Base-by-base conservation (phyloP, 768 basidiomycete genomes). In the Neoboletus magnificus region DNA sequence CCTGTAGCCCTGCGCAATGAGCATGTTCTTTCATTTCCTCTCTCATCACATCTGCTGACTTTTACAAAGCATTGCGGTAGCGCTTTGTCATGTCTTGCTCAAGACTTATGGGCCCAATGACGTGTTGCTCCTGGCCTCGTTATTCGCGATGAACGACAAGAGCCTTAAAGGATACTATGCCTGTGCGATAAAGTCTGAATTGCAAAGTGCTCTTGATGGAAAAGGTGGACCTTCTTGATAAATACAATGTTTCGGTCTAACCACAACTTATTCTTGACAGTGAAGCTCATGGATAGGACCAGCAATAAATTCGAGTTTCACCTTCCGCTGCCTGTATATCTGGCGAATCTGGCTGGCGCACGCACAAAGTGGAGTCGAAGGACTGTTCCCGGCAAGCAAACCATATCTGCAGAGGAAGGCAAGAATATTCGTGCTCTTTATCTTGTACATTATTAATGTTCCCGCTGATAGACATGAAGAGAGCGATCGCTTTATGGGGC, bases 71-170 rank as follows among this genome's bases (percentile, higher is more conserved):
- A 29, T 51, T 8, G 60, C 61, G n/a, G 45, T 62, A 22, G 56
- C 48, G 2, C 49, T 62, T 25, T 62, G 60, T 36, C 48, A 47
- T 3, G 45, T 40, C 16, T 36, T 62, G 12, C 61, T 62, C 32
- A 59, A 54, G 11, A 59, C 48, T 1, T 62, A 59, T 25, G 41
- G 41, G 27, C 61, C 45, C 7, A 40, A 50, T 44, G 61, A 62
- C 7, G 36, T 62, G 22, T 35, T 62, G 5, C 61, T 63, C 33
- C 33, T 62, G 12, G 48, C 60, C 5, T 59, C 56, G 5, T 48
- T 62, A 5, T 40, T 62, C 4, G 39, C 39, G 20, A 52, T 39
- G 48, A 36, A n/a, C 9, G 48, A 50, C 12, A 1, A 62, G 35
- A 22, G 16, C 2, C 30, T 61, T 3, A 4, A 37, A 22, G 7